phyloP scores from a whole-genome alignment of 2,329 filamentous ascomycete genomes.

The Ceratocystis variospora region DNA sequence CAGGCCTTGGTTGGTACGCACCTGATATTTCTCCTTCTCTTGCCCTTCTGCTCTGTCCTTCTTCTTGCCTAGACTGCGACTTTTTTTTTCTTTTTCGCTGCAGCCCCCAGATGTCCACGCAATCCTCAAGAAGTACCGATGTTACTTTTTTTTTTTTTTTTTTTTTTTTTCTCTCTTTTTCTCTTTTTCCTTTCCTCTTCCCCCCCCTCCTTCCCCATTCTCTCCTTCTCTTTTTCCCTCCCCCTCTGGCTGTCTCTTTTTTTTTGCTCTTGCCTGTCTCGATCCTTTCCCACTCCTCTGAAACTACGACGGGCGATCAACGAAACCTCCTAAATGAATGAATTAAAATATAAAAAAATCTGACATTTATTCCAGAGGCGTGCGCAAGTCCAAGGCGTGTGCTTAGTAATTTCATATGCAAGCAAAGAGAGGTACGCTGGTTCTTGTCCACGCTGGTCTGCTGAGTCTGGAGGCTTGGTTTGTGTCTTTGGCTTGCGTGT shows the following conservation, averaged over 20 bases:
- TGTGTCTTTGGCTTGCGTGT: not conserved
- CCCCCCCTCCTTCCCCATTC: not conserved
- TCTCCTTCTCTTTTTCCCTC: not conserved
- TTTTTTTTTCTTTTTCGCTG: not conserved
- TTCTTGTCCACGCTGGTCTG: not conserved
- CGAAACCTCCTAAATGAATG: not conserved
- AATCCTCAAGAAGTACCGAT: not conserved
- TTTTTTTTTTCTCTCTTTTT: not conserved
- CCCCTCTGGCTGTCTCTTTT: not conserved
- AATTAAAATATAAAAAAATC: not conserved
- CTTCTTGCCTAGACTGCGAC: not conserved
- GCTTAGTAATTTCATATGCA: not conserved
- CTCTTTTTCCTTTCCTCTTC: not conserved
- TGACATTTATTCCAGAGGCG: not conserved
- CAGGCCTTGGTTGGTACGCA: not conserved
- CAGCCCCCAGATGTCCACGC: not conserved
- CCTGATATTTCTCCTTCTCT: not conserved
- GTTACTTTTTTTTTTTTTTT: not conserved
- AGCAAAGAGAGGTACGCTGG: not conserved
- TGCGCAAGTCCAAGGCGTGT: not conserved
- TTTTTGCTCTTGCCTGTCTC: not conserved
- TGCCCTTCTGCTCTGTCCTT: not conserved
- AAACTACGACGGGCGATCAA: constrained; percentile 1
- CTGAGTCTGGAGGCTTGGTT: not conserved
- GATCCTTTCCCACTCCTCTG: constrained; percentile 4